Evolutionary conservation across 2,329 filamentous ascomycete species (phyloP), one percentile per base, ranked within the genome.

Genomic region (Aureobasidium melanogenum): DNA sequence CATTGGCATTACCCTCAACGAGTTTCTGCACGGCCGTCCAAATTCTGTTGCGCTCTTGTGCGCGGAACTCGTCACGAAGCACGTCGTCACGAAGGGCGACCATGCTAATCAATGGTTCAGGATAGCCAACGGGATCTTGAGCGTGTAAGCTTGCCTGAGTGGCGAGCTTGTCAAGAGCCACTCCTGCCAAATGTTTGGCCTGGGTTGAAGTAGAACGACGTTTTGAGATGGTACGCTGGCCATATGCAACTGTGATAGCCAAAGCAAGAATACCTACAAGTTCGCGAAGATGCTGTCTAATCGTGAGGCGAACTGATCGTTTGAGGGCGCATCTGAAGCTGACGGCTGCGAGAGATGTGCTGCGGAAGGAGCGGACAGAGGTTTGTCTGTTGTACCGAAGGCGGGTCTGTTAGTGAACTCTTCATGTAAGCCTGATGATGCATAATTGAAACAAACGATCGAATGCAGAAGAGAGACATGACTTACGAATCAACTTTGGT

Each of bases 1-100:
- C 88, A 70, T 99, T 99, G 63, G 89, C 88, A 73, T 99, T 99
- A 73, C 87, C 86, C 75, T 99, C 94, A 0, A 99, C 92, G 57
- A 97, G 88, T 56, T 80, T 84, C 66, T 85, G 83, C 22, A 99
- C 94, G 54, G 85, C 84, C 65, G 85, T 82, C 94, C 95, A 99
- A 55, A 99, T 79, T 61, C 84, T 83, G 70, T 94, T 88, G 39
- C 94, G 82, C 67, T 91, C 84, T 9, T 81, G 80, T 22, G 92
- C 81, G 3, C 84, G 87, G 72, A 97, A 90, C 64, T 96, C 86
- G 30, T 88, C 84, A 22, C 93, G 82, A 41, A 99, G 79, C 3
- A 99, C 87, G 70, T 97, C 93, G 70, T 99, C 94, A 63, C 94
- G 82, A 59, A 99, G 78, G 71, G 97, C 94, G 0, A 89, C 89